A percentile compares a stretch with the other conserved stretches of the same genome.
These are phyloP conservation scores for Serendipita sp. DNA, from an alignment of 768 basidiomycete genomes.

Conservation along the genomic window DNA sequence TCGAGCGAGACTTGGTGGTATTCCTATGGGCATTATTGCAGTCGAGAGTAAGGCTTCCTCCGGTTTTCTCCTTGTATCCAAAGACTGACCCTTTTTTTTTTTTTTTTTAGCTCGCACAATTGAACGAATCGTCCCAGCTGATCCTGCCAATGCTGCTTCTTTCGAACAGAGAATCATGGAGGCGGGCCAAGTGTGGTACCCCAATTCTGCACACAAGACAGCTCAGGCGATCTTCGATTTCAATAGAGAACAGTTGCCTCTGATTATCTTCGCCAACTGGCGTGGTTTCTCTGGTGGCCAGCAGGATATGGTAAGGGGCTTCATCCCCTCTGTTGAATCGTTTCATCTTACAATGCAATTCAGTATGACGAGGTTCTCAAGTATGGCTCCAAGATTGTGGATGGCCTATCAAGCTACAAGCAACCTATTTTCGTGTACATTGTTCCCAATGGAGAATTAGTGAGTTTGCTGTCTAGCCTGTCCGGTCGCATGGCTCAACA, in stretches of 20 bases:
- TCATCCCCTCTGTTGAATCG: not conserved
- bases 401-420: slow-evolving; percentile 91
- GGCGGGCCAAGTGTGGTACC: slow-evolving; percentile 99
- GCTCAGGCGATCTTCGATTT: slow-evolving; percentile 99
- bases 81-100: not conserved
- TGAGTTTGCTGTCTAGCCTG: slow-evolving; percentile 6
- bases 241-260: slow-evolving; percentile 87
- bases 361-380: slow-evolving; percentile 85
- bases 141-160: slow-evolving; percentile 91
- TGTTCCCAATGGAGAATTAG: slow-evolving; percentile 89
- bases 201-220: slow-evolving; percentile 98
- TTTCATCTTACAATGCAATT: not conserved
- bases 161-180: slow-evolving; percentile 98
- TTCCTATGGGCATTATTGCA: slow-evolving; percentile 94
- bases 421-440: slow-evolving; percentile 98
- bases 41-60: slow-evolving; percentile 48
- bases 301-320: slow-evolving; percentile 64
- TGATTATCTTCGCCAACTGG: slow-evolving; percentile 99
- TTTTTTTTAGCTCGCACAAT: slow-evolving; percentile 59
- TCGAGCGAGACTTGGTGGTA: slow-evolving; percentile 88
- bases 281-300: slow-evolving; percentile 99
- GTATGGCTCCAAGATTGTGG: slow-evolving; percentile 96
- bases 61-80: not conserved
- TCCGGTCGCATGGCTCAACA: not conserved
- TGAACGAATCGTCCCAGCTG: slow-evolving; percentile 91